Conservation (phyloP, 2,329 filamentous ascomycete species). For the Trichocomaceae sp. region DNA sequence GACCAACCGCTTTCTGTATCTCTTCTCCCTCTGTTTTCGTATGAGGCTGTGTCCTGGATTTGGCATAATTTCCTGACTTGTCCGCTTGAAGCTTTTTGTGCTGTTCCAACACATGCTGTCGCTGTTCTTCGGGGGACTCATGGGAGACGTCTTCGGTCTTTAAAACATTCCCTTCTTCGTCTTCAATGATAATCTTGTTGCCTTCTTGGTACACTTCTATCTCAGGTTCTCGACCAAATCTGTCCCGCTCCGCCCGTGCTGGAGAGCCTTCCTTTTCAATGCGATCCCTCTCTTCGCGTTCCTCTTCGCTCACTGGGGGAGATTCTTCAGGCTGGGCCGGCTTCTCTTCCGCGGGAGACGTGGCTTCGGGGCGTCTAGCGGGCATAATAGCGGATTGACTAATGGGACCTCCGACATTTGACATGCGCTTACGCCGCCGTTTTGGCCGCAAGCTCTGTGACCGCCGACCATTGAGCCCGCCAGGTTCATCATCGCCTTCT, state of each 20-base stretch:
- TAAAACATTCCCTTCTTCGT: constrained; percentile 79
- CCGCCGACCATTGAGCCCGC: constrained; percentile 15
- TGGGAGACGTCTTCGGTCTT: constrained; percentile 51
- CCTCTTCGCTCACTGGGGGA: constrained; percentile 15
- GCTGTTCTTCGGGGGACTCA: constrained; percentile 51
- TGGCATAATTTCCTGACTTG: constrained; percentile 37
- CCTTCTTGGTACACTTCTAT: constrained; percentile 78
- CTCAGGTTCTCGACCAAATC: constrained; percentile 30
- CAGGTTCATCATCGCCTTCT: constrained; percentile 60
- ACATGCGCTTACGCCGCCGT: constrained; percentile 60
- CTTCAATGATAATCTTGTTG: constrained; percentile 70
- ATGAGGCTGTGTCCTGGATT: constrained; percentile 40
- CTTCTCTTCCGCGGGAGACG: constrained; percentile 2
- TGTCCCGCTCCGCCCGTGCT: constrained; percentile 26
- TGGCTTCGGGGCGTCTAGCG: constrained; percentile 32
- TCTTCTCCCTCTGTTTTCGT: constrained; percentile 42
- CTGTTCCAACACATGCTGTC: constrained; percentile 50
- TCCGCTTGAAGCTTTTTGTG: constrained; percentile 51
- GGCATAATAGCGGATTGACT: constrained; percentile 85
- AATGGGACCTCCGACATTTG: constrained; percentile 77
- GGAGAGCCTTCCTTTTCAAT: constrained; percentile 35
- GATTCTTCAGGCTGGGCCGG: constrained; percentile 13
- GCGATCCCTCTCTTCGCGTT: constrained; percentile 22
- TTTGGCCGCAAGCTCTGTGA: constrained; percentile 43
- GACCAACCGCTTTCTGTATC: constrained; percentile 28